phyloP scores from a whole-genome alignment of 768 basidiomycete species.

The Suillus alpinus region DNA sequence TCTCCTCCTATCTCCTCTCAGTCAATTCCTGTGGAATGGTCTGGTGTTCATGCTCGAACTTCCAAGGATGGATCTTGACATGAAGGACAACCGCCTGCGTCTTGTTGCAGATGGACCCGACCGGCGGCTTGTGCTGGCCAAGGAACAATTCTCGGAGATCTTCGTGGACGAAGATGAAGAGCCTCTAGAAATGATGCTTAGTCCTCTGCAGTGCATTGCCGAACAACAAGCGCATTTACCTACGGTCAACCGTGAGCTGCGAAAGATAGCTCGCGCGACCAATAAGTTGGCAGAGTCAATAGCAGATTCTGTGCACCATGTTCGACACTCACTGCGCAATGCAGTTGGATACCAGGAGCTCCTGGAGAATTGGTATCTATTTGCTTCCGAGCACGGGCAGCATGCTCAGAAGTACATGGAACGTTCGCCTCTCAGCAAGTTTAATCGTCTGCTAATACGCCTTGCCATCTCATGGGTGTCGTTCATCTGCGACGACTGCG shows the following conservation, averaged over 20 bases:
- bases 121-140: constrained; percentile 69
- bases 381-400: constrained; percentile 94
- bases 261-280: constrained; percentile 87
- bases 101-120: constrained; percentile 89
- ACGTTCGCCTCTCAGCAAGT: constrained; percentile 60
- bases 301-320: constrained; percentile 86
- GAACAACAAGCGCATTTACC: constrained; percentile 93
- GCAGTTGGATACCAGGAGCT: constrained; percentile 75
- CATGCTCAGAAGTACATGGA: constrained; percentile 91
- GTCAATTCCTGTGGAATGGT: constrained; percentile 90
- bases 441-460: constrained; percentile 80
- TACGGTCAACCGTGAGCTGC: constrained; percentile 81
- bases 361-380: constrained; percentile 90
- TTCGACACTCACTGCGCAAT: constrained; percentile 63
- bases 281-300: constrained; percentile 91
- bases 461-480: constrained; percentile 97
- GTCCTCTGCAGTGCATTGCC: constrained; percentile 49
- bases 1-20: constrained; percentile 80
- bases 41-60: constrained; percentile 76
- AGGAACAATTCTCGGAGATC: constrained; percentile 68
- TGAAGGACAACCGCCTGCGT: constrained; percentile 86
- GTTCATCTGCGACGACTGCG: constrained; percentile 98
- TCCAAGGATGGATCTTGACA: constrained; percentile 74
- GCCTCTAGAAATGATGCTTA: constrained; percentile 39
- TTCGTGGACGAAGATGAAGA: constrained; percentile 69